Percentiles rank a stretch among this genome's conserved stretches.
phyloP scores from a whole-genome alignment of 2,329 filamentous ascomycete species.

The Endoconidiophora polonica region DNA sequence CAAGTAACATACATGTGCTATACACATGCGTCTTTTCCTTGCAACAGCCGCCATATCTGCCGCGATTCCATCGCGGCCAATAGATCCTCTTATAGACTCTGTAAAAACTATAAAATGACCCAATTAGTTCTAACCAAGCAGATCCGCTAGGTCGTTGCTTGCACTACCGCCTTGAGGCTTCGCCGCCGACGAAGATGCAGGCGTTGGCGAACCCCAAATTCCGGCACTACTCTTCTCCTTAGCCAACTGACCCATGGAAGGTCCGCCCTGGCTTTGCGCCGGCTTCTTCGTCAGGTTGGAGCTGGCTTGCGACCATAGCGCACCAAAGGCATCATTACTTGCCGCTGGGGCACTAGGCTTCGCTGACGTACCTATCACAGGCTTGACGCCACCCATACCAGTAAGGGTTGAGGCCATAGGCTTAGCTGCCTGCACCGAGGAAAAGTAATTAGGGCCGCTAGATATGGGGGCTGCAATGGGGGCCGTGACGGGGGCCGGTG shows the following conservation, averaged over 20 bases:
- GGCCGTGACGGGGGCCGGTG: conserved; percentile 15
- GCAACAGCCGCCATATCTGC: too few species aligned
- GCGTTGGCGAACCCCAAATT: conserved; percentile 58
- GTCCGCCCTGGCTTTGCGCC: conserved; percentile 45
- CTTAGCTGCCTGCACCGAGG: conserved; percentile 41
- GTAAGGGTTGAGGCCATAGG: conserved; percentile 21
- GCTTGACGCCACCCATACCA: conserved; percentile 31
- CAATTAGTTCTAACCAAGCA: conserved; percentile 25
- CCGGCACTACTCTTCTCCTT: conserved; percentile 93
- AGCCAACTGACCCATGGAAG: conserved; percentile 84
- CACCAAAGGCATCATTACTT: conserved; percentile 73
- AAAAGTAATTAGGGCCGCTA: conserved; percentile 84
- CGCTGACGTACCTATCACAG: conserved; percentile 26
- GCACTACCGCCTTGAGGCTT: conserved; percentile 15
- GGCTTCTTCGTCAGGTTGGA: conserved; percentile 57
- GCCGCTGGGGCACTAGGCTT: conserved; percentile 34
- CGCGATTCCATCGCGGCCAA: too few species aligned
- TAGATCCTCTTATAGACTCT: not conserved
- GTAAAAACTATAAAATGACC: not conserved
- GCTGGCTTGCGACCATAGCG: conserved; percentile 63
- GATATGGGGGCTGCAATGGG: conserved; percentile 43
- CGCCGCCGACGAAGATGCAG: conserved; percentile 13
- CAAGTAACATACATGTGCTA: not conserved
- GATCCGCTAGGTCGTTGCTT: conserved; percentile 28
- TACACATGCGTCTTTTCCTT: not conserved